Conservation (phyloP, 495 filamentous ascomycete genomes). For the Penicillium ochrochloron region DNA sequence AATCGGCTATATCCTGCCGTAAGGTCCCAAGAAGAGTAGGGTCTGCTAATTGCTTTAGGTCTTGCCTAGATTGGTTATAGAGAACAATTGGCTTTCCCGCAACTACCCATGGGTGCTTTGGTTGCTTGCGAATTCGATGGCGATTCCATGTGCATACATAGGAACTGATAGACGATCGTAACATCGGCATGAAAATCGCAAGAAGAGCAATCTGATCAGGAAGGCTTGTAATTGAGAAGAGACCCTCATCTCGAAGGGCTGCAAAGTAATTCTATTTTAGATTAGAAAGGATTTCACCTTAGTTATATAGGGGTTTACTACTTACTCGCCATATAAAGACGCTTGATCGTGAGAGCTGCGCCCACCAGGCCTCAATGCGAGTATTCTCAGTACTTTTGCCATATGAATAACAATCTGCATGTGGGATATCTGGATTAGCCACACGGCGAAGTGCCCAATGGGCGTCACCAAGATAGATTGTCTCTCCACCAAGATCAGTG, state of each 20-base stretch:
- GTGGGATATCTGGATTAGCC: neutral
- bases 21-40: neutral
- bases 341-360: neutral
- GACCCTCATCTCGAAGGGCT: neutral
- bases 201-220: neutral
- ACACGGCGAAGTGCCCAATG: constrained; percentile 1
- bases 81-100: neutral
- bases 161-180: neutral
- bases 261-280: neutral
- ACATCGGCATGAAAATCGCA: neutral
- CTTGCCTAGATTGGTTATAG: neutral
- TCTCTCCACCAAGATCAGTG: neutral
- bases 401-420: constrained; percentile 1
- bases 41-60: neutral
- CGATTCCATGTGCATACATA: neutral
- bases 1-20: neutral
- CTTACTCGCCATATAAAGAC: neutral
- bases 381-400: constrained; percentile 4
- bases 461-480: neutral
- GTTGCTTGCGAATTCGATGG: neutral
- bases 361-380: constrained; percentile 1
- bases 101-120: neutral
- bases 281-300: neutral
- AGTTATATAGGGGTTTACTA: neutral
- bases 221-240: neutral